phyloP scores from a whole-genome alignment of 345 rosid genomes.

The Gossypium stocksii region DNA sequence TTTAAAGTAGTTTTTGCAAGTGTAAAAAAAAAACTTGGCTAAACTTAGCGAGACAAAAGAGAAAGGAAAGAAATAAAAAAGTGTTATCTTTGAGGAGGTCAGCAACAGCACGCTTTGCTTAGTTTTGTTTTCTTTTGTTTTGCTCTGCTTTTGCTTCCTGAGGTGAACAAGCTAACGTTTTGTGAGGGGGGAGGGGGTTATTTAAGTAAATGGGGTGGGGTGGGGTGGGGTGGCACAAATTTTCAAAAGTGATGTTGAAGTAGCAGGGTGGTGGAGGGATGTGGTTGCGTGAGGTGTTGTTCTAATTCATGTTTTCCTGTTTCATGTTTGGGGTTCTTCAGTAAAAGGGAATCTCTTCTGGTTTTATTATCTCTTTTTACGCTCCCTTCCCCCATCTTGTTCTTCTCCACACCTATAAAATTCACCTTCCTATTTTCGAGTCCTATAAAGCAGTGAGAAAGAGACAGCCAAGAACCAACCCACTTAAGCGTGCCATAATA shows the following conservation, averaged over 20 bases:
- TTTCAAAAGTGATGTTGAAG: background rate
- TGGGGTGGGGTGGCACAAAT: background rate
- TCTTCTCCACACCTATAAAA: background rate
- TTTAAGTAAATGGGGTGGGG: background rate
- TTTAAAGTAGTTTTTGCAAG: background rate
- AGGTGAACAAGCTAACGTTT: background rate
- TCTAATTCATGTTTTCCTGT: slow-evolving; percentile 22
- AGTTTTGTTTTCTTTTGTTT: background rate
- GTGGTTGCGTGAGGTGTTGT: slow-evolving; percentile 50
- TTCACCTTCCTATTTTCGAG: background rate
- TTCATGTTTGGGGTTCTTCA: slow-evolving; percentile 25
- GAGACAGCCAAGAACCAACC: slow-evolving; percentile 16
- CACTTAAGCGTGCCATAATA: slow-evolving; percentile 32
- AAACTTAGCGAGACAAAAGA: background rate
- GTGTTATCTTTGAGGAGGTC: background rate
- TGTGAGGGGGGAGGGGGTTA: background rate
- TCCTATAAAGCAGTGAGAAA: slow-evolving; percentile 12
- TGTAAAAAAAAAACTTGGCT: background rate
- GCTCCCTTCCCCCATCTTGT: background rate
- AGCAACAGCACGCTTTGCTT: background rate
- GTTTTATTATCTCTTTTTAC: slow-evolving; percentile 12
- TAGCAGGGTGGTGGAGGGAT: background rate
- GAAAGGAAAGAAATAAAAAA: background rate
- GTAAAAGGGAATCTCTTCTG: slow-evolving; percentile 26
- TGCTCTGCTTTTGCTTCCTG: background rate